Conservation (phyloP, 495 filamentous ascomycete species). For the Alectoria sarmentosa region DNA sequence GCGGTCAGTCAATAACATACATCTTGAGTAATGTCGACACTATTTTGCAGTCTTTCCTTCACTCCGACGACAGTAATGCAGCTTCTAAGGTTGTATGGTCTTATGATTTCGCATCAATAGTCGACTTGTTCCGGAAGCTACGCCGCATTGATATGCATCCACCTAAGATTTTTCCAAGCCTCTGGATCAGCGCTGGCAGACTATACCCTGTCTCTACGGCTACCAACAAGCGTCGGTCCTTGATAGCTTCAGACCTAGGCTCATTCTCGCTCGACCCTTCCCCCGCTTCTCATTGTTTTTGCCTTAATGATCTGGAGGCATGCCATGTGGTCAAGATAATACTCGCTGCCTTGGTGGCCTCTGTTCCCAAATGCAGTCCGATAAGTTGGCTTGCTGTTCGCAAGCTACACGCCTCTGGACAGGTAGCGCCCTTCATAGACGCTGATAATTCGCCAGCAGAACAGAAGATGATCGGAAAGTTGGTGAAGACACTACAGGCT, state of each 20-base stretch:
- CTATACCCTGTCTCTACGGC: slow-evolving; percentile 4
- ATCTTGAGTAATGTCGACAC: slow-evolving; percentile 10
- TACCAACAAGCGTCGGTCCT: not conserved
- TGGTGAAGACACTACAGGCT: slow-evolving; percentile 42
- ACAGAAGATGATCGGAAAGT: slow-evolving; percentile 25
- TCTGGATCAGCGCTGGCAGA: slow-evolving; percentile 47
- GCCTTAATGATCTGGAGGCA: slow-evolving; percentile 46
- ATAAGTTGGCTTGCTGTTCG: slow-evolving; percentile 46
- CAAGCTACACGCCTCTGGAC: slow-evolving; percentile 47
- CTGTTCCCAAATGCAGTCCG: slow-evolving; percentile 39
- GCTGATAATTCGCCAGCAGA: slow-evolving; percentile 28
- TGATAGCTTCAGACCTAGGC: not conserved
- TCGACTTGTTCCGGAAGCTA: slow-evolving; percentile 9
- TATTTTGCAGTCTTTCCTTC: slow-evolving; percentile 15
- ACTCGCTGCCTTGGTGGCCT: slow-evolving; percentile 50
- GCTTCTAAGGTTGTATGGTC: not conserved
- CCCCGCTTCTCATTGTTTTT: not conserved
- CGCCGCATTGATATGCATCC: slow-evolving; percentile 13
- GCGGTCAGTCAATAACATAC: slow-evolving; percentile 16
- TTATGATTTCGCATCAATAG: slow-evolving; percentile 10
- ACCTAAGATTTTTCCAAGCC: slow-evolving; percentile 34
- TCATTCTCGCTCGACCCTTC: not conserved
- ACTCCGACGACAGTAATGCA: not conserved
- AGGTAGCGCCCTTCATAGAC: slow-evolving; percentile 42
- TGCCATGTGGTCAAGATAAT: slow-evolving; percentile 50